These are phyloP conservation scores for Scheffersomyces amazonensis DNA, from an alignment of 805 yeast species.

Conservation along the genomic window DNA sequence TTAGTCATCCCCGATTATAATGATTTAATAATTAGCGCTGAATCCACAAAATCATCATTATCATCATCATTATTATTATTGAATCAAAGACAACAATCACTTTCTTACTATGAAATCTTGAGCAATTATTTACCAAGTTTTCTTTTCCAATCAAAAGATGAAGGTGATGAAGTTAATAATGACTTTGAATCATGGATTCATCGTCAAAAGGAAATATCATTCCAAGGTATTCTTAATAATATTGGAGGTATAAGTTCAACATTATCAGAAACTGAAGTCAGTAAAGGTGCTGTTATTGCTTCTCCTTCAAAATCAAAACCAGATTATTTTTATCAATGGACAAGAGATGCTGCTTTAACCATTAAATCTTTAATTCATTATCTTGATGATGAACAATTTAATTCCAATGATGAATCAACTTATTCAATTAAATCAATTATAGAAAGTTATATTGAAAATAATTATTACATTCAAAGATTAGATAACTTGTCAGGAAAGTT, in stretches of 20 bases:
- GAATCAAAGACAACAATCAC: background rate
- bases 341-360: constrained; percentile 84
- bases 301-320: constrained; percentile 73
- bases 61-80: background rate
- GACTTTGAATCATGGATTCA: constrained; percentile 50
- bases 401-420: constrained; percentile 8
- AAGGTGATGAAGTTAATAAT: background rate
- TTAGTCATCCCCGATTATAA: background rate
- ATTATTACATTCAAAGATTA: constrained; percentile 58
- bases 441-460: constrained; percentile 62
- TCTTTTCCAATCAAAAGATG: background rate
- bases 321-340: constrained; percentile 87
- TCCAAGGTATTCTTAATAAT: constrained; percentile 48
- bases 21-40: background rate
- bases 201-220: constrained; percentile 39
- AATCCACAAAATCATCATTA: background rate
- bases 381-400: background rate
- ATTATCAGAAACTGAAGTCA: constrained; percentile 31
- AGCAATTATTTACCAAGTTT: background rate
- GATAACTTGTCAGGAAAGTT: constrained; percentile 69
- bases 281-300: constrained; percentile 76
- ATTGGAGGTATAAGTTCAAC: constrained; percentile 50
- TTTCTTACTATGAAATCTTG: background rate
- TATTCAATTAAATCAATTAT: constrained; percentile 20
- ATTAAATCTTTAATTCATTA: constrained; percentile 57